These are phyloP conservation scores for Macrolepiota fuliginosa DNA, from an alignment of 768 basidiomycete genomes.

Conservation along the genomic window DNA sequence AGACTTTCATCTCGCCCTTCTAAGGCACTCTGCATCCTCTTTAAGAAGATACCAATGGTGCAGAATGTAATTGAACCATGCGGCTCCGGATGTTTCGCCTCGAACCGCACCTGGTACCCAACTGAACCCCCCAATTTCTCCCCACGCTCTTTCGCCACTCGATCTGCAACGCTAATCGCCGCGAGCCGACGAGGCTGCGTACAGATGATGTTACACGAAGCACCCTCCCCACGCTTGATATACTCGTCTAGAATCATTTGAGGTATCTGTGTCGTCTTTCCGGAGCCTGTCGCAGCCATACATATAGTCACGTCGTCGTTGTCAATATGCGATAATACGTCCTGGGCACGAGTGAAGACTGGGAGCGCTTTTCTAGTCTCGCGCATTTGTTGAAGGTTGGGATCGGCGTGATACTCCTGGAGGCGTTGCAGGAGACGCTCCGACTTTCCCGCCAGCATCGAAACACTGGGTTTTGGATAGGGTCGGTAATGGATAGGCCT, in stretches of 20 bases:
- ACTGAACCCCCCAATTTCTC: conserved; percentile 68
- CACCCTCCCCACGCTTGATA: conserved; percentile 76
- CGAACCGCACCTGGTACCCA: conserved; percentile 93
- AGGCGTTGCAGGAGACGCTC: conserved; percentile 49
- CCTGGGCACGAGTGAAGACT: conserved; percentile 63
- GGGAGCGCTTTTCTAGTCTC: conserved; percentile 67
- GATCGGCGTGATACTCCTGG: conserved; percentile 58
- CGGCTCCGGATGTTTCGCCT: conserved; percentile 71
- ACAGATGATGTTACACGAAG: conserved; percentile 85
- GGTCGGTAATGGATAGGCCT: conserved; percentile 1
- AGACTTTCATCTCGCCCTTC: conserved; percentile 43
- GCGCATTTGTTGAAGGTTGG: conserved; percentile 64
- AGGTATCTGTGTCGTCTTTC: conserved; percentile 94
- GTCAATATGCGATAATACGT: conserved; percentile 67
- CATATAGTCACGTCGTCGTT: conserved; percentile 84
- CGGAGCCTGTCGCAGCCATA: conserved; percentile 89
- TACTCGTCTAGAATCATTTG: conserved; percentile 87
- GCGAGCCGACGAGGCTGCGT: conserved; percentile 92
- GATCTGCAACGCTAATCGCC: conserved; percentile 88
- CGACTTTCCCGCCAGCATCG: conserved; percentile 47
- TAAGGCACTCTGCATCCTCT: conserved; percentile 76
- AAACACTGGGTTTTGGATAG: conserved; percentile 5
- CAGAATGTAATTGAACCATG: conserved; percentile 90
- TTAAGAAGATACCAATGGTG: conserved; percentile 89
- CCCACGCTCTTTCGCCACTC: conserved; percentile 86